Evolutionary conservation across 78 protist genomes (phyloP), one percentile per base, ranked within the genome.

Genomic region (Corallochytrium limacisporum): DNA sequence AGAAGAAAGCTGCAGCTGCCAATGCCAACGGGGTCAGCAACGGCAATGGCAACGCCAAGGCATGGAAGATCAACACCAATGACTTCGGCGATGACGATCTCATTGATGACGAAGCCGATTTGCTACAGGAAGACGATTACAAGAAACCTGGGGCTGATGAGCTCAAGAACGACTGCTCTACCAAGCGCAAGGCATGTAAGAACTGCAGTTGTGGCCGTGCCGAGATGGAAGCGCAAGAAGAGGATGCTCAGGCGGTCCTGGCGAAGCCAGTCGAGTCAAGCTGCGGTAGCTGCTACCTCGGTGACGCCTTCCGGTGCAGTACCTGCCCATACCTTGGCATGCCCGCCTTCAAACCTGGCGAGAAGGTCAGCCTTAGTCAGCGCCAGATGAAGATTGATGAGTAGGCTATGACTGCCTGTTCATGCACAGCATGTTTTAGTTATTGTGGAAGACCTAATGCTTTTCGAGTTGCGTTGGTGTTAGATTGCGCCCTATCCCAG

Each of bases 231-330:
- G 62, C 35, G 6, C 54, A 1, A 1, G 65, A 44, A 3, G 33
- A 7, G 36, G 63, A 15, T 38, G 16, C 4, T 32, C 5, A 32
- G 44, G 6, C 33, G n/a, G 31, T 4, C 10, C 9, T 39, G 16
- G 31, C 57, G 1, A 16, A 51, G 32, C n/a, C 37, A 12, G 29
- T 49, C 46, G 33, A 4, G 2, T 50, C 73, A 1, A 22, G 40
- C 39, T 51, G 62, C 20, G 73, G 62, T 28, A 66, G 26, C 46
- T 83, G 89, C 69, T 50, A 49, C 20, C 62, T 70, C 20, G 89
- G 89, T 4, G 89, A 83, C 60, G 89, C 89, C 5, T 83, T 83
- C 78, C 78, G 89, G 15, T 83, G 89, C 28, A 51, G 78, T 0
- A 26, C 75, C 16, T 83, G 89, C 51, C 89, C 89, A 8, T 77